Evolutionary conservation across 768 basidiomycete genomes (phyloP), one percentile per base, ranked within the genome.

Genomic region (Mycena alexandri): DNA sequence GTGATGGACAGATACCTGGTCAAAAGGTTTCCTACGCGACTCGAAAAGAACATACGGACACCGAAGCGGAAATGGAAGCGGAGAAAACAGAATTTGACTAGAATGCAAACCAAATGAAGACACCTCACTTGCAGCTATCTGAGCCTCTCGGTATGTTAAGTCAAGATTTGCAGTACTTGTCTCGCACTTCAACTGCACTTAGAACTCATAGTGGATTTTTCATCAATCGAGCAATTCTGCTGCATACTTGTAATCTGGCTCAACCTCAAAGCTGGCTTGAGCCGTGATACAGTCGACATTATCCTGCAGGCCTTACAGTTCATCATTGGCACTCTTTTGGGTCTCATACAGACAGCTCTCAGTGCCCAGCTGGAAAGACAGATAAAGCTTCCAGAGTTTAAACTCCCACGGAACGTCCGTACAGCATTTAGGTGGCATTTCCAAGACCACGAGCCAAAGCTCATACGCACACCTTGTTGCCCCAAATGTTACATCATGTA

Each of bases 401-500:
- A 53, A 4, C 29, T 66, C 13, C 65, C 65, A 42, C 38, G 12
- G 24, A 43, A 60, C 24, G 36, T 67, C 21, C 38, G 59, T 5
- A 67, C 60, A 29, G 29, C n/a, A 19, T 60, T 12, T 55, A 25
- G 9, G 29, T 24, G 9, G 19, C 22, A 44, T 19, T 33, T 41
- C 14, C 19, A 42, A 14, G 66, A 62, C 9, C 13, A 33, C 14
- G 66, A 67, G 21, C 66, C 66, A n/a, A 36, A 67, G 25, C 21
- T 67, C 17, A 36, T 36, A 16, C 51, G 66, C 1, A 61, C 52
- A 41, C 25, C 61, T 34, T 62, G 61, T 21, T 67, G 66, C 25
- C 47, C 52, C 5, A 51, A 17, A 21, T 67, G 66, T 38, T 62
- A n/a, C 46, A 61, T n/a, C 2, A 12, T 61, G 22, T 57, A 67